Evolutionary conservation across 2,329 filamentous ascomycete species (phyloP).

Genomic region (Fusarium napiforme): DNA sequence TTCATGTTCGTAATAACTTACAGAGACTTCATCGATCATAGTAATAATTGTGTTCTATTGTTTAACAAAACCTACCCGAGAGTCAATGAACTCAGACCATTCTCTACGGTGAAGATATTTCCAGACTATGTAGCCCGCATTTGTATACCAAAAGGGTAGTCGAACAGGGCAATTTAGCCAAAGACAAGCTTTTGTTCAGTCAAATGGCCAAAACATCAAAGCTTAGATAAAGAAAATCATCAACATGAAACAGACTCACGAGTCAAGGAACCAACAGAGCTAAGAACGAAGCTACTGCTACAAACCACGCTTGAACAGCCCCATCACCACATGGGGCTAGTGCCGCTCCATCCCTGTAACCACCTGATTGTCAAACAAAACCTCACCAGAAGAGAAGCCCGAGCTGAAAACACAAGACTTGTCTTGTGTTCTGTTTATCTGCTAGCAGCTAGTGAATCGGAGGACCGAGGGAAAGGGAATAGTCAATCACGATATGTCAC

Average conservation of each 20-base stretch:
- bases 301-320: background rate
- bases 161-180: background rate
- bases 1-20: background rate
- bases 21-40: background rate
- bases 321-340: background rate
- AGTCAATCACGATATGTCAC: background rate
- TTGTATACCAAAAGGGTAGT: background rate
- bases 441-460: background rate
- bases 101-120: no score
- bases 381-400: background rate
- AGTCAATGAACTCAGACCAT: background rate
- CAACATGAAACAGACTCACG: background rate
- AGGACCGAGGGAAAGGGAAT: background rate
- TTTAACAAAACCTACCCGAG: background rate
- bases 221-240: background rate
- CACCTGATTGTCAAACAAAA: conserved; percentile 21
- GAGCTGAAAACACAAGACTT: background rate
- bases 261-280: background rate
- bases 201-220: background rate
- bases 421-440: background rate
- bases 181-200: background rate
- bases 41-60: background rate
- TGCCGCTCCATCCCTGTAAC: background rate
- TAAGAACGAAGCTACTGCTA: background rate
- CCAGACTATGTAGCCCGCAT: background rate